Evolutionary conservation across 1,139 yeast genomes (phyloP).

Genomic region (Yamadazyma pseudoaaseri): DNA sequence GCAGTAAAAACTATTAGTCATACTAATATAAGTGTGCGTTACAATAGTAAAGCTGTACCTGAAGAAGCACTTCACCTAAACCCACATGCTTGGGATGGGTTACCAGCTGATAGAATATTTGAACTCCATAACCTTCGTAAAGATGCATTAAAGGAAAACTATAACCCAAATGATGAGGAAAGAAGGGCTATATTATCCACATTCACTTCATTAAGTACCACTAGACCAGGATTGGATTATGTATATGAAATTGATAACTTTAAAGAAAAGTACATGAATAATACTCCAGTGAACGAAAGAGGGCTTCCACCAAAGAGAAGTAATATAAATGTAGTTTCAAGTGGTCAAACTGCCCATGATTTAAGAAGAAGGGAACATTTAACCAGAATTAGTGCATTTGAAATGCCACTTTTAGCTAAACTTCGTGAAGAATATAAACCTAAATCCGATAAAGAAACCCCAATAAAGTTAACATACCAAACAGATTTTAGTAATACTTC

Average conservation of each 20-base stretch:
- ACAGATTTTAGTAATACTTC: constrained; percentile 69
- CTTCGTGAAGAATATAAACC: constrained; percentile 66
- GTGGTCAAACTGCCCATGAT: constrained; percentile 39
- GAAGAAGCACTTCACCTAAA: constrained; percentile 37
- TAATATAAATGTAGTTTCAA: constrained; percentile 37
- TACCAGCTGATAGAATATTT: constrained; percentile 62
- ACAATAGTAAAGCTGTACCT: constrained; percentile 4
- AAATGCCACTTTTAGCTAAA: constrained; percentile 79
- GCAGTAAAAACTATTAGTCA: constrained; percentile 3
- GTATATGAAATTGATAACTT: constrained; percentile 47
- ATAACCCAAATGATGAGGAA: constrained; percentile 52
- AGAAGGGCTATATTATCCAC: constrained; percentile 49
- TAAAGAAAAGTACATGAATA: constrained; percentile 46
- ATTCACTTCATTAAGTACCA: constrained; percentile 28
- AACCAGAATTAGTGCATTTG: constrained; percentile 85
- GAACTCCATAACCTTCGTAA: constrained; percentile 61
- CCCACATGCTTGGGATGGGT: constrained; percentile 69
- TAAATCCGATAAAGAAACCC: constrained; percentile 40
- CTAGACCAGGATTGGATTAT: constrained; percentile 40
- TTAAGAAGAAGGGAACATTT: constrained; percentile 44
- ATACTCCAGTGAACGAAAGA: constrained; percentile 37
- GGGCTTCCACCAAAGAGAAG: constrained; percentile 43
- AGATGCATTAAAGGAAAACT: constrained; percentile 53
- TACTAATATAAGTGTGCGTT: constrained; percentile 8
- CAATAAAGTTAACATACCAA: constrained; percentile 67